Evolutionary conservation across 208 protist species (phyloP).

Genomic region (Trypanosoma platydactyli): DNA sequence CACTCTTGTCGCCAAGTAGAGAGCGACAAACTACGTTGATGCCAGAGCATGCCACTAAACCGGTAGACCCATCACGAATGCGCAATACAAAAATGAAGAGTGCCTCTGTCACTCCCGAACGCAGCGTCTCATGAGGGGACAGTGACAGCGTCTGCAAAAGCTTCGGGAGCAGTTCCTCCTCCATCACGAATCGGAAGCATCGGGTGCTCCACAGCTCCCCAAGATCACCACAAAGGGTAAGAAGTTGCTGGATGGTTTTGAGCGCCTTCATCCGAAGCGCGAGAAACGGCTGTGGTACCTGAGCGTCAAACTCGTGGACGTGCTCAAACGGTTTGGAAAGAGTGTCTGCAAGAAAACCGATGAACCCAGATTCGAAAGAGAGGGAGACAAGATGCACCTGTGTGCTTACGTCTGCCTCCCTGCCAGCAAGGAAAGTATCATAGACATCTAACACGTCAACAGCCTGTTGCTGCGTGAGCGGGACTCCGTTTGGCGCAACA

Average conservation of each 20-base stretch:
- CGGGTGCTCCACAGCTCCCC: background rate
- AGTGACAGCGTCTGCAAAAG: constrained; percentile 11
- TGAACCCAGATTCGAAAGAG: constrained; percentile 17
- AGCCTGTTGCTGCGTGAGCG: constrained; percentile 27
- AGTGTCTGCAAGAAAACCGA: constrained; percentile 9
- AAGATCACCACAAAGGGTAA: constrained; percentile 3
- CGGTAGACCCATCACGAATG: background rate
- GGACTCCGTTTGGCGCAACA: constrained; percentile 2
- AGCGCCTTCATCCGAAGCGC: constrained; percentile 15
- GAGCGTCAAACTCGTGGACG: constrained; percentile 15
- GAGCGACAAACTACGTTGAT: background rate
- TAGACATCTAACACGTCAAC: constrained; percentile 27
- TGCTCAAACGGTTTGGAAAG: constrained; percentile 12
- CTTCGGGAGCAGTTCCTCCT: constrained; percentile 8
- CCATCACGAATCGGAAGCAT: constrained; percentile 12
- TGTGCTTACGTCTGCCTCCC: background rate
- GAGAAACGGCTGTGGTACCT: constrained; percentile 20
- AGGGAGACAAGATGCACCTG: background rate
- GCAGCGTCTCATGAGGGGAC: constrained; percentile 21
- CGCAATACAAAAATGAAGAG: constrained; percentile 24
- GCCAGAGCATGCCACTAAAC: constrained; percentile 10
- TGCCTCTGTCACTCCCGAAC: constrained; percentile 4
- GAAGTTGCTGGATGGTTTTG: constrained; percentile 10
- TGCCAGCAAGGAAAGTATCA: constrained; percentile 10
- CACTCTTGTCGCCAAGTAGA: constrained; percentile 10